These are phyloP conservation scores for Pterocarpus macrocarpus DNA, from an alignment of 306 rosid species.

Conservation along the genomic window DNA sequence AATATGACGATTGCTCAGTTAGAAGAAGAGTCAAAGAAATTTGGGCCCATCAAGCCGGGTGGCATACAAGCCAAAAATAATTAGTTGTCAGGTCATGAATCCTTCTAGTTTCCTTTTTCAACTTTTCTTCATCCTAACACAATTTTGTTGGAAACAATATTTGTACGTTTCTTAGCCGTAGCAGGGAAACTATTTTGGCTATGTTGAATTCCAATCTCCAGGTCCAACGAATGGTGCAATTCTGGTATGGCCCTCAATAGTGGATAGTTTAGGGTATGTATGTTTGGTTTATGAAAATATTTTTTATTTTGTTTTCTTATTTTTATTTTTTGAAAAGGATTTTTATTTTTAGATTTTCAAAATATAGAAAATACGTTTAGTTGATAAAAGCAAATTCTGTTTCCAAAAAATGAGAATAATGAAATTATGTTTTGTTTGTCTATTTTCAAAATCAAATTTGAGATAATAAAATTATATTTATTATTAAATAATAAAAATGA, in stretches of 20 bases:
- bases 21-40: conserved; percentile 70
- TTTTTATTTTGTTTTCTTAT: too few species aligned
- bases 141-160: conserved; percentile 22
- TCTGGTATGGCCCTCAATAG: conserved; percentile 56
- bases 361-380: too few species aligned
- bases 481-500: too few species aligned
- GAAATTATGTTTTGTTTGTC: too few species aligned
- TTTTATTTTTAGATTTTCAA: too few species aligned
- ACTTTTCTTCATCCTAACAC: conserved; percentile 36
- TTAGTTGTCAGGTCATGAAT: conserved; percentile 40
- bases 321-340: too few species aligned
- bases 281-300: too few species aligned
- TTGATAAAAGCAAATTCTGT: too few species aligned
- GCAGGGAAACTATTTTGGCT: conserved; percentile 85
- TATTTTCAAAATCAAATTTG: too few species aligned
- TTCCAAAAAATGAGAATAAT: too few species aligned
- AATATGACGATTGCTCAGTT: conserved; percentile 60
- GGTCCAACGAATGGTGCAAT: conserved; percentile 71
- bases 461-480: too few species aligned
- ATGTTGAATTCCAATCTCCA: conserved; percentile 72
- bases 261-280: conserved; percentile 8
- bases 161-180: conserved; percentile 53
- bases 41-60: conserved; percentile 77
- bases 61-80: conserved; percentile 82
- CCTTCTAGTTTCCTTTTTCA: conserved; percentile 12